phyloP scores from a whole-genome alignment of 805 yeast species.

The Wickerhamiella sergipiensis region DNA sequence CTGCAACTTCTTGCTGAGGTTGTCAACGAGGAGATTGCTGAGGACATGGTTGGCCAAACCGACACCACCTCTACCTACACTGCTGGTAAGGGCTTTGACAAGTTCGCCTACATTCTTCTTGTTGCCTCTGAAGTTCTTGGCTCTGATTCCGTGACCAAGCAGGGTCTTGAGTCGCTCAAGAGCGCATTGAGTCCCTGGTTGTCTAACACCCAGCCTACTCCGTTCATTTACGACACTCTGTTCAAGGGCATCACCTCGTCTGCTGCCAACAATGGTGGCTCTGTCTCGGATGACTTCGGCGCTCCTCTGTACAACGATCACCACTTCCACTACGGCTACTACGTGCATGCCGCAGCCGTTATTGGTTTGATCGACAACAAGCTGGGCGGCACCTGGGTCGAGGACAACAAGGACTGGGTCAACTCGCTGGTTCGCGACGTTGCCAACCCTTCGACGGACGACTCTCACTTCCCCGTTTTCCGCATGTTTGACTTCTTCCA shows the following conservation, averaged over 20 bases:
- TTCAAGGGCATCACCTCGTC: conserved; percentile 33
- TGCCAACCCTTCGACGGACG: conserved; percentile 42
- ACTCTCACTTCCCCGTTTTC: conserved; percentile 50
- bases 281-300: conserved; percentile 53
- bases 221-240: conserved; percentile 62
- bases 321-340: conserved; percentile 81
- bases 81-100: conserved; percentile 77
- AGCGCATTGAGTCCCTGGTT: conserved; percentile 58
- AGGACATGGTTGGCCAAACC: conserved; percentile 44
- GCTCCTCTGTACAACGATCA: conserved; percentile 69
- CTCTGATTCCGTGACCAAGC: conserved; percentile 38
- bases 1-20: conserved; percentile 31
- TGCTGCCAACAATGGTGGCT: conserved; percentile 35
- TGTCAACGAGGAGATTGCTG: conserved; percentile 40
- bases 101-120: conserved; percentile 76
- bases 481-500: conserved; percentile 59
- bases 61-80: conserved; percentile 77
- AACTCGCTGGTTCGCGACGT: conserved; percentile 52
- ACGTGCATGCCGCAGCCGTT: conserved; percentile 68
- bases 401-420: conserved; percentile 40
- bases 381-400: conserved; percentile 39
- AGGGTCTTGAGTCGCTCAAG: conserved; percentile 45
- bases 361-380: conserved; percentile 47
- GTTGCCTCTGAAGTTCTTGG: conserved; percentile 53
- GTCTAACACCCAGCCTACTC: conserved; percentile 51